A percentile compares a stretch with the other conserved stretches of the same genome.
phyloP scores from a whole-genome alignment of 2,329 filamentous ascomycete genomes.

The Davidsoniella eucalypti region DNA sequence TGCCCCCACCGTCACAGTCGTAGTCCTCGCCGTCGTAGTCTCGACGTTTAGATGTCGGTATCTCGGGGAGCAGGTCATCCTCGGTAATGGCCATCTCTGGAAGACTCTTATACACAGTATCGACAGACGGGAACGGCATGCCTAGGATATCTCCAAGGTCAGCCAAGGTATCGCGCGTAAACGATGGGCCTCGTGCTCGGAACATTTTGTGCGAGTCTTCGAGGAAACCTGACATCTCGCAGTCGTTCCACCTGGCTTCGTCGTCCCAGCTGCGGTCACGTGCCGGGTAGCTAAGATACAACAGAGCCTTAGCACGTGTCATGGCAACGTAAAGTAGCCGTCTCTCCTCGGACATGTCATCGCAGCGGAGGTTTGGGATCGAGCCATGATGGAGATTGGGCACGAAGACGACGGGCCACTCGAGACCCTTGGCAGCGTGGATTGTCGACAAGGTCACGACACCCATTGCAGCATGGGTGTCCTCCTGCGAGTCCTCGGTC shows the following conservation, averaged over 20 bases:
- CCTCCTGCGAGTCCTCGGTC: slow-evolving; percentile 39
- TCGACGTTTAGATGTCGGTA: slow-evolving; percentile 30
- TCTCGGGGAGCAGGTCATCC: slow-evolving; percentile 52
- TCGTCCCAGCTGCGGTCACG: slow-evolving; percentile 1
- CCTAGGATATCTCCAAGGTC: slow-evolving; percentile 56
- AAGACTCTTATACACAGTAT: slow-evolving; percentile 35
- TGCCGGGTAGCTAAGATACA: slow-evolving; percentile 68
- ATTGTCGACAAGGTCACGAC: slow-evolving; percentile 89
- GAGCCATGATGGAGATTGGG: slow-evolving; percentile 79
- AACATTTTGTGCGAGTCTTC: slow-evolving; percentile 20
- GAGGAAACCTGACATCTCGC: slow-evolving; percentile 18
- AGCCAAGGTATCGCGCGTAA: slow-evolving; percentile 44
- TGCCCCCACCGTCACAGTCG: slow-evolving; percentile 9
- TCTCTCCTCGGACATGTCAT: slow-evolving; percentile 76
- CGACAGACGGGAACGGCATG: slow-evolving; percentile 40
- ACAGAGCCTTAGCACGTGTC: slow-evolving; percentile 73
- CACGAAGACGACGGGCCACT: slow-evolving; percentile 93
- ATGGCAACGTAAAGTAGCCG: slow-evolving; percentile 88
- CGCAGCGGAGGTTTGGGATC: slow-evolving; percentile 74
- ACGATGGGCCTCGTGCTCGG: slow-evolving; percentile 50
- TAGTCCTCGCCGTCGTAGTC: slow-evolving; percentile 3
- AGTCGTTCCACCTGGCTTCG: neutral
- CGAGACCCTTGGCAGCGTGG: slow-evolving; percentile 85
- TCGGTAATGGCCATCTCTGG: slow-evolving; percentile 39
- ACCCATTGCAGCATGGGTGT: slow-evolving; percentile 27